Conservation (phyloP, 1,139 yeast genomes). For the Arxiozyma bovina region DNA sequence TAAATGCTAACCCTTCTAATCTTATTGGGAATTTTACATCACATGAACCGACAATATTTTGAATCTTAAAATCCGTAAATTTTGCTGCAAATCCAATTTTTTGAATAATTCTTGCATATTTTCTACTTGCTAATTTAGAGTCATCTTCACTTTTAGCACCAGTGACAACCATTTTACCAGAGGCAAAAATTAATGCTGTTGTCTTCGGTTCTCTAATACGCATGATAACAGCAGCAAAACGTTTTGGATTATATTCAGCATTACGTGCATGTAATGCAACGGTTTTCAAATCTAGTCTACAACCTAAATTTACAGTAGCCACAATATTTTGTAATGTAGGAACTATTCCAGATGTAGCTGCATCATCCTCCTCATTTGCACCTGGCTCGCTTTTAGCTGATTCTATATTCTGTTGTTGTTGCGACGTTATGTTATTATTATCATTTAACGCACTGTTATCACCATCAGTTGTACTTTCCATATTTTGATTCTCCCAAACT, state of each 20-base stretch:
- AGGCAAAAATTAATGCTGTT: conserved; percentile 93
- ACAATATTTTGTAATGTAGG: conserved; percentile 96
- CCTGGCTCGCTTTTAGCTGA: neutral
- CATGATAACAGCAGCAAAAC: conserved; percentile 99
- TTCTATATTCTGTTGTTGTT: conserved; percentile 3
- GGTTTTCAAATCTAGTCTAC: conserved; percentile 90
- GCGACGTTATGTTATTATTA: conserved; percentile 2
- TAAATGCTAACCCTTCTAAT: conserved; percentile 92
- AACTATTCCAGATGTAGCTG: conserved; percentile 83
- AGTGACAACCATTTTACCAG: conserved; percentile 99
- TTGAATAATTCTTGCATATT: conserved; percentile 95
- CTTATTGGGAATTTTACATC: conserved; percentile 97
- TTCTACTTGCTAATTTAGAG: conserved; percentile 91
- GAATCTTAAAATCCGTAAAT: conserved; percentile 94
- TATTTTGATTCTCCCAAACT: conserved; percentile 31
- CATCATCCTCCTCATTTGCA: conserved; percentile 37
- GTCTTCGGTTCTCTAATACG: conserved; percentile 98
- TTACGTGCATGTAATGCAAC: conserved; percentile 98
- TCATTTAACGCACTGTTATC: conserved; percentile 2
- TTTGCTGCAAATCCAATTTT: conserved; percentile 94
- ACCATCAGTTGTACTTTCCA: conserved; percentile 8
- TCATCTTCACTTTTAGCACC: conserved; percentile 99
- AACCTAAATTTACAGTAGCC: conserved; percentile 94
- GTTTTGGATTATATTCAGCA: conserved; percentile 95
- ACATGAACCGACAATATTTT: conserved; percentile 96